phyloP scores from a whole-genome alignment of 129 eudicot species.

The Solidago caesia region DNA sequence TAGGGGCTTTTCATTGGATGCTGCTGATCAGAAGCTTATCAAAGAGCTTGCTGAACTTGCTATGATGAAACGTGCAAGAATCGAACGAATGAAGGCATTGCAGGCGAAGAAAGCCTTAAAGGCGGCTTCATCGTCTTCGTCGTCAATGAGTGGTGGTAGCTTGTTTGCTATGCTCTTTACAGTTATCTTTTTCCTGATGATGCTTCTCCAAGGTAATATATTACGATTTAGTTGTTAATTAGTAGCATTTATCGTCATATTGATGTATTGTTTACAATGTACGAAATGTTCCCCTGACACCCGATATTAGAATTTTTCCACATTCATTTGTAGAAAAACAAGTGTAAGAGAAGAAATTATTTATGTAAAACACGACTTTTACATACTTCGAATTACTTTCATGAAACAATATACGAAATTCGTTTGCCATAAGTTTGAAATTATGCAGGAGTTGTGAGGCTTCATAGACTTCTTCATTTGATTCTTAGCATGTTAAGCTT shows the following conservation, averaged over 20 bases:
- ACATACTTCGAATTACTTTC: no score
- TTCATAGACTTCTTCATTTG: no score
- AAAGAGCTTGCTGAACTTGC: conserved; percentile 83
- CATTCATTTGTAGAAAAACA: neutral
- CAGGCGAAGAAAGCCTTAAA: conserved; percentile 70
- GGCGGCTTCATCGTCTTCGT: conserved; percentile 35
- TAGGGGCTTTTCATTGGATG: conserved; percentile 66
- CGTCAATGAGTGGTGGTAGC: conserved; percentile 55
- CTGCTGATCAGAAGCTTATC: conserved; percentile 79
- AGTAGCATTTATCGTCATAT: no score
- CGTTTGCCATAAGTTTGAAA: no score
- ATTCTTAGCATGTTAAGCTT: no score
- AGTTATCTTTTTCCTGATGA: conserved; percentile 51
- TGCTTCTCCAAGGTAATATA: conserved; percentile 58
- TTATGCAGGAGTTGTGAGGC: no score
- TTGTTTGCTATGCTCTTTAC: conserved; percentile 66
- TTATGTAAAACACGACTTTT: no score
- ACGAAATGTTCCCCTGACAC: neutral
- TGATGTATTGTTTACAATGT: no score
- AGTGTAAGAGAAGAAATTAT: no score
- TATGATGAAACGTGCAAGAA: conserved; percentile 66
- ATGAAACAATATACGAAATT: no score
- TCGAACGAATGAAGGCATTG: conserved; percentile 69
- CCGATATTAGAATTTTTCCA: neutral
- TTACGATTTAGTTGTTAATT: neutral